Base-by-base conservation (phyloP, 768 basidiomycete genomes). In the Cystofilobasidium ferigula region DNA sequence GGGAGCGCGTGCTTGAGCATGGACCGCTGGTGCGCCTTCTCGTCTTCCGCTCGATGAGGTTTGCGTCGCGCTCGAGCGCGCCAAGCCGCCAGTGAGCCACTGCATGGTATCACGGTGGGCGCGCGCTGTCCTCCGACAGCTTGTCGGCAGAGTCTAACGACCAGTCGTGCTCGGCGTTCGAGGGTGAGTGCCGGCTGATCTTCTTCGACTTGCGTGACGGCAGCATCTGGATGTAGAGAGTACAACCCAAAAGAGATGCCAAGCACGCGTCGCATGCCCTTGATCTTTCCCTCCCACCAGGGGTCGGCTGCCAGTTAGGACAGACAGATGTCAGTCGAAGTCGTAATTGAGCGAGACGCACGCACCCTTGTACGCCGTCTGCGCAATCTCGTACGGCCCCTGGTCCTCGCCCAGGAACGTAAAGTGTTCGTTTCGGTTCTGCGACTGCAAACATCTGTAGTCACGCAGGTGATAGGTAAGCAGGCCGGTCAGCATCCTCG, bases 351-450 rank as follows among this genome's bases (percentile, higher is more conserved):
- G 22, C 10, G 7, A 56, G 18, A 30, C 22, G 3, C 6, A 40
- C 58, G 36, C 18, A 60, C 58, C 58, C 38, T 60, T 24, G 40
- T n/a, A n/a, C 28, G 20, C 7, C n/a, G 28, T 22, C 38, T 60
- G 20, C 6, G 43, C 51, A 13, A 30, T 13, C 26, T 4, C 3
- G 51, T 54, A 60, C 14, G 58, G 58, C 36, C 8, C 35, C 40
- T 60, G 58, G 24, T 60, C 58, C 38, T 60, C 58, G 7, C 58
- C 58, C 18, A n/a, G 38, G 36, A 3, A 60, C 16, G 58, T 60
- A 42, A 60, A 60, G 22, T 60, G 58, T 26, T 60, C 58, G 43
- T 60, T 38, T 34, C 58, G 18, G 43, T 60, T 24, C n/a, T 60
- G 58, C 13, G 51, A 54, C 51, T 54, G 30, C 6, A n/a, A n/a